Evolutionary conservation across 805 yeast genomes (phyloP), one percentile per base, ranked within the genome.

Genomic region (Zygosaccharomyces siamensis): DNA sequence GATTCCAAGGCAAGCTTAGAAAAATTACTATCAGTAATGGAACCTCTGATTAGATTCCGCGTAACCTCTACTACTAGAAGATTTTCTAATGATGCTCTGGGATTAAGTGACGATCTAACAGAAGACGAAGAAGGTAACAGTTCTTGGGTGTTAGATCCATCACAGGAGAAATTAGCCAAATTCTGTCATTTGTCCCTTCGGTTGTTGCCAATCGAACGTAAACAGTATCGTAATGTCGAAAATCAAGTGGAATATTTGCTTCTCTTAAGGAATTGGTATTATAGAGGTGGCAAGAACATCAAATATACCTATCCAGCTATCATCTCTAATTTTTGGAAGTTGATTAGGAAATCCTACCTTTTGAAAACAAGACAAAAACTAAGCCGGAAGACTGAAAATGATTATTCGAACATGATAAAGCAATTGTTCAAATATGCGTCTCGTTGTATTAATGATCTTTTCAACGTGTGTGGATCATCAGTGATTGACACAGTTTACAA

Each of bases 221-320:
- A 39, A 20, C 47, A 49, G 40, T 28, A 57, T 20, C 48, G 46
- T 28, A 52, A 53, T 8, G 39, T 62, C 1, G 63, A 61, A 37
- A 39, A 46, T 12, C 57, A 57, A 45, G 50, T 56, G 8, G 65
- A 62, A 77, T 80, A 59, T 72, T 80, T 26, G 64, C 67, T 54
- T 56, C 63, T 54, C 2, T 43, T 64, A 20, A 62, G 55, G 39
- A 60, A 54, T 43, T 55, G 56, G 57, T 56, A 50, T 20, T 55
- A 53, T 23, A 61, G 58, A 43, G 84, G 84, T n/a, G 61, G 74
- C 1, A 70, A 66, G 30, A 80, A 81, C 54, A 75, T 81, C 38
- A 75, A 75, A 52, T 80, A 75, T 61, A 84, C 93, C 0, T 86
- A 83, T 62, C 95, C 96, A 3, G 78, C 96, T 1, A 68, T 92